Percentiles rank a stretch among this genome's conserved stretches.
phyloP scores from a whole-genome alignment of 2,329 filamentous ascomycete genomes.

The Stachybotrys chartarum region DNA sequence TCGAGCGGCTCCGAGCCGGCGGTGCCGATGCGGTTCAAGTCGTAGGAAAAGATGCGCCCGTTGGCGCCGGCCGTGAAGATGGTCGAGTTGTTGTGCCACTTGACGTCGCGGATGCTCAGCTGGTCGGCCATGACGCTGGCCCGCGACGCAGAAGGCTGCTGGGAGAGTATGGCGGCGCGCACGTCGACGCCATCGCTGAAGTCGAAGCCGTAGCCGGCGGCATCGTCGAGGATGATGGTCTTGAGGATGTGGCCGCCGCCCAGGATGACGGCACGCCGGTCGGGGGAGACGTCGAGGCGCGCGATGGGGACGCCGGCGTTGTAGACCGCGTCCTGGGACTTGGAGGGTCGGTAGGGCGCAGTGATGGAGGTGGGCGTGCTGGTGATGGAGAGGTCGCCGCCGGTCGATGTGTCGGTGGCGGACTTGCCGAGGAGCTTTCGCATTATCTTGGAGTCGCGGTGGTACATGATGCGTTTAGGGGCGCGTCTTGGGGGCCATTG shows the following conservation, averaged over 20 bases:
- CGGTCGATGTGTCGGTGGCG: slow-evolving; percentile 36
- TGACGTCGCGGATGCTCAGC: slow-evolving; percentile 56
- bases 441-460: slow-evolving; percentile 49
- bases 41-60: slow-evolving; percentile 59
- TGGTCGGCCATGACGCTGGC: slow-evolving; percentile 42
- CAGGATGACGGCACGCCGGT: slow-evolving; percentile 48
- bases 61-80: slow-evolving; percentile 58
- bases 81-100: slow-evolving; percentile 46
- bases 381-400: slow-evolving; percentile 37
- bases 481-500: slow-evolving; percentile 25
- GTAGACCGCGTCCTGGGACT: slow-evolving; percentile 50
- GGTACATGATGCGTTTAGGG: slow-evolving; percentile 36
- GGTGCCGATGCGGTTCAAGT: slow-evolving; percentile 43
- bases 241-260: slow-evolving; percentile 55
- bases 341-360: slow-evolving; percentile 40
- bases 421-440: slow-evolving; percentile 53
- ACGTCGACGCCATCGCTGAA: slow-evolving; percentile 53
- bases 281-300: slow-evolving; percentile 51
- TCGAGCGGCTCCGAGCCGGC: slow-evolving; percentile 40
- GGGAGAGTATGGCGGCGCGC: slow-evolving; percentile 46
- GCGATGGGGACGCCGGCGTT: slow-evolving; percentile 44
- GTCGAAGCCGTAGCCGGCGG: slow-evolving; percentile 25
- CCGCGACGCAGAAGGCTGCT: slow-evolving; percentile 34
- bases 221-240: slow-evolving; percentile 48
- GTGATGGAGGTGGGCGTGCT: slow-evolving; percentile 34